Base-by-base conservation (phyloP, 2,329 filamentous ascomycete genomes). In the Gremmenia infestans region DNA sequence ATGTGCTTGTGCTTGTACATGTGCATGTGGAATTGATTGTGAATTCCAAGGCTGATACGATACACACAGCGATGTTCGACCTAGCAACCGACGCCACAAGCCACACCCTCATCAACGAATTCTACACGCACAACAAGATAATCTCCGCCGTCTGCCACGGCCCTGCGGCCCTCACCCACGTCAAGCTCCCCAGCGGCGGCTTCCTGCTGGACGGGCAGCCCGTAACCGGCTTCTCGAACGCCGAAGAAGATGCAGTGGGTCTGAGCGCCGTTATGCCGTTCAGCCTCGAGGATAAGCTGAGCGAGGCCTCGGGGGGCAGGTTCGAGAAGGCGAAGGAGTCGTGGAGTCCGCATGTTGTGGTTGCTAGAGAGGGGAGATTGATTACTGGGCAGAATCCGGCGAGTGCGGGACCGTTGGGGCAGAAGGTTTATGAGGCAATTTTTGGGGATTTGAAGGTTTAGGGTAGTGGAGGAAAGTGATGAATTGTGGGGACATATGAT, bases 91-190 rank as follows among this genome's bases (percentile, higher is more conserved):
- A 86, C 66, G 61, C 72, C 23, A 73, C 76, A 23, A 83, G 79
- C 25, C 78, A 82, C 63, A 72, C 76, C 58, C 72, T 89, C 45
- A 81, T 85, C 62, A 71, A 75, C 58, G 82, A 87, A 68, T 87
- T 88, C 69, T 79, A 77, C 66, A 72, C 74, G 46, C 76, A 78
- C 7, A 81, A 78, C 59, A 88, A 87, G 75, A 75, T 82, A 50
- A 79, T 88, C n/a, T 73, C 81, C 0, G 82, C 85, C 3, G 83
- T 89, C 49, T 88, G 86, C 75, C 86, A 89, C 71, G 86, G 83
- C 11, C 82, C 85, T 2, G 80, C 80, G 7, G 86, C 79, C n/a
- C 74, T 89, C 14, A 74, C 78, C 54, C 78, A 85, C 61, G 84
- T 81, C 37, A 79, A 77, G 63, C 65, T 76, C 35, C 62, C 71